Evolutionary conservation across 768 basidiomycete genomes (phyloP).

Genomic region (Hortiboletus campestris): DNA sequence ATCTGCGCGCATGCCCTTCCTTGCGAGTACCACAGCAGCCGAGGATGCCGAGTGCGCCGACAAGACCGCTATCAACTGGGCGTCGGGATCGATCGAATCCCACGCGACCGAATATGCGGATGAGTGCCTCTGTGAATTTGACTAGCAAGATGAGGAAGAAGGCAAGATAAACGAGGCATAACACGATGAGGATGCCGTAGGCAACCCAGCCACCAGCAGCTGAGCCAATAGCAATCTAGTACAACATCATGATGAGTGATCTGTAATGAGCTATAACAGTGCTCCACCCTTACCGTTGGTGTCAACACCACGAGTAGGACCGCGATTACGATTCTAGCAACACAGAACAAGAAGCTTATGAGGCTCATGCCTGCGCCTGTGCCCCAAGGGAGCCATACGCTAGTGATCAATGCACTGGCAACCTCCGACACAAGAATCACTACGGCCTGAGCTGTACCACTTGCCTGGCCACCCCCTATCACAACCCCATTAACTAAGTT

Average conservation of each 20-base stretch:
- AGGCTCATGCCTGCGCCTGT: conserved; percentile 96
- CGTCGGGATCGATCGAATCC: conserved; percentile 84
- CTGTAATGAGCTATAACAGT: not conserved
- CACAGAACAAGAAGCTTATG: conserved; percentile 90
- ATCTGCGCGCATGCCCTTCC: conserved; percentile 24
- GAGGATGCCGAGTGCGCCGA: conserved; percentile 75
- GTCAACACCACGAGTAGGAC: conserved; percentile 89
- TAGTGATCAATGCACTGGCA: conserved; percentile 80
- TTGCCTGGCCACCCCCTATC: conserved; percentile 86
- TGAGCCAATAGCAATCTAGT: conserved; percentile 77
- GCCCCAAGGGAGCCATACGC: conserved; percentile 95
- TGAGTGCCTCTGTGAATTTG: conserved; percentile 81
- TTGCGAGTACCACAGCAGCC: conserved; percentile 61
- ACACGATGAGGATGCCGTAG: conserved; percentile 85
- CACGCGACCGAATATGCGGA: conserved; percentile 72
- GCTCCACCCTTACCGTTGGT: conserved; percentile 63
- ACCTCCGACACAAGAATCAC: conserved; percentile 90
- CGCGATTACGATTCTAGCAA: conserved; percentile 84
- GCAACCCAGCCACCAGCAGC: conserved; percentile 90
- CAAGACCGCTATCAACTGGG: conserved; percentile 80
- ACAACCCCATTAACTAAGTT: conserved; percentile 82
- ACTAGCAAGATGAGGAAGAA: conserved; percentile 77
- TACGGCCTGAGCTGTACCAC: conserved; percentile 89
- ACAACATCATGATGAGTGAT: conserved; percentile 15
- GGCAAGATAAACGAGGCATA: conserved; percentile 80